Evolutionary conservation across 345 rosid species (phyloP).

Genomic region (Pistacia vera): DNA sequence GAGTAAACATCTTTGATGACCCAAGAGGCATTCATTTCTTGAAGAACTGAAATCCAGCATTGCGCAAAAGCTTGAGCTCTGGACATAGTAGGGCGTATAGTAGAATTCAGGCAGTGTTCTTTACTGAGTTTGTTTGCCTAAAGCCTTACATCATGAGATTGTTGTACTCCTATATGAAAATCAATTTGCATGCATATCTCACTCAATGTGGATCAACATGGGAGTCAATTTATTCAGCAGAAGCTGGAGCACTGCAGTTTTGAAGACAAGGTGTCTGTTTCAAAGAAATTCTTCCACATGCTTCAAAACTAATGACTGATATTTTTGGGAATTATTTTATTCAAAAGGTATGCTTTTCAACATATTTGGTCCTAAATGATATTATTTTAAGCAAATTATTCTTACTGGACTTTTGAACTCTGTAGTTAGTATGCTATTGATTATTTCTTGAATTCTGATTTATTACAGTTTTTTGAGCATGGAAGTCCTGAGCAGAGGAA

Average conservation of each 20-base stretch:
- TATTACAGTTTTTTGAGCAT: constrained; percentile 81
- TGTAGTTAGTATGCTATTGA: constrained; percentile 1
- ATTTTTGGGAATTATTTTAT: constrained; percentile 84
- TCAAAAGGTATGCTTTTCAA: no score
- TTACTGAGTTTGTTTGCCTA: constrained; percentile 25
- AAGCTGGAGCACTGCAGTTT: constrained; percentile 79
- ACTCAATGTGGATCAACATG: constrained; percentile 95
- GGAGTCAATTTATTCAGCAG: constrained; percentile 99
- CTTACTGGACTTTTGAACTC: not conserved
- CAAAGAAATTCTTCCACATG: constrained; percentile 67
- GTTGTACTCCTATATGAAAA: constrained; percentile 10
- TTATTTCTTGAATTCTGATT: constrained; percentile 12
- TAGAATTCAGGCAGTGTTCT: constrained; percentile 73
- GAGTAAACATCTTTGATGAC: constrained; percentile 57
- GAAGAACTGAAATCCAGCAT: constrained; percentile 90
- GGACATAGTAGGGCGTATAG: constrained; percentile 82
- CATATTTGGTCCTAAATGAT: no score
- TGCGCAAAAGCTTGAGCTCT: constrained; percentile 78
- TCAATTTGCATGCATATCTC: constrained; percentile 21
- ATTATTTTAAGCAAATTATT: no score
- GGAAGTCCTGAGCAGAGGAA: constrained; percentile 86
- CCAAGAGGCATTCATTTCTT: constrained; percentile 73
- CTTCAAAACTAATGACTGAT: constrained; percentile 89
- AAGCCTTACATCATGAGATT: constrained; percentile 5
- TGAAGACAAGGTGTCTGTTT: constrained; percentile 85